phyloP scores from a whole-genome alignment of 306 rosid genomes.

The Acacia crassicarpa region DNA sequence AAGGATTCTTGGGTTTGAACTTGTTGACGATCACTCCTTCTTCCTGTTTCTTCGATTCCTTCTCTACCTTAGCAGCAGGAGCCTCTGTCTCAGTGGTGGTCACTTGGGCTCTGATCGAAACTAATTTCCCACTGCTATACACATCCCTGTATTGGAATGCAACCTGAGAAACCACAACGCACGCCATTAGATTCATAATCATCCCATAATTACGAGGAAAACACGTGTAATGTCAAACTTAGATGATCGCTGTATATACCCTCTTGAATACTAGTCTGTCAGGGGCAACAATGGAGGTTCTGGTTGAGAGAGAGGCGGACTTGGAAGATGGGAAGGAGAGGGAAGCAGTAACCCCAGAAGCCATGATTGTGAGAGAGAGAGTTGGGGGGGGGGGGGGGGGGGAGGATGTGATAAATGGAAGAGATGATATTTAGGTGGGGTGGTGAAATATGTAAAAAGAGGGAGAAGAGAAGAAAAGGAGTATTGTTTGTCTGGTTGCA shows the following conservation, averaged over 20 bases:
- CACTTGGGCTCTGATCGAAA: constrained; percentile 78
- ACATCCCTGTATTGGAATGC: constrained; percentile 53
- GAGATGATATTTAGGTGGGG: constrained; percentile 22
- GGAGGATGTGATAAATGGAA: constrained; percentile 25
- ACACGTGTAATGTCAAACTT: neutral
- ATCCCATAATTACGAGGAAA: neutral
- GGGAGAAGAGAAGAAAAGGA: neutral
- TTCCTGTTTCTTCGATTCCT: constrained; percentile 81
- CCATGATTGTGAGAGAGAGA: constrained; percentile 48
- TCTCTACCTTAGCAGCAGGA: constrained; percentile 79
- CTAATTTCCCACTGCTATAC: constrained; percentile 50
- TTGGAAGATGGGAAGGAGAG: constrained; percentile 84
- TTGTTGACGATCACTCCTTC: constrained; percentile 86
- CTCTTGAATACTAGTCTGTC: constrained; percentile 64
- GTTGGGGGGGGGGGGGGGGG: neutral
- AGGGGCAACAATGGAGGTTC: constrained; percentile 53
- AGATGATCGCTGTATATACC: constrained; percentile 38
- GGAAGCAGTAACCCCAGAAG: constrained; percentile 85
- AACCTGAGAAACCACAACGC: constrained; percentile 45
- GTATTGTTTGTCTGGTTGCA: constrained; percentile 25
- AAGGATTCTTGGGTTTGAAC: constrained; percentile 82
- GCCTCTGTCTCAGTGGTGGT: constrained; percentile 60
- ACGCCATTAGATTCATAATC: constrained; percentile 9
- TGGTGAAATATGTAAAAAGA: constrained; percentile 15
- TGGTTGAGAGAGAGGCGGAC: constrained; percentile 57